Evolutionary conservation across 345 rosid species (phyloP).

Genomic region (Toxicodendron radicans): DNA sequence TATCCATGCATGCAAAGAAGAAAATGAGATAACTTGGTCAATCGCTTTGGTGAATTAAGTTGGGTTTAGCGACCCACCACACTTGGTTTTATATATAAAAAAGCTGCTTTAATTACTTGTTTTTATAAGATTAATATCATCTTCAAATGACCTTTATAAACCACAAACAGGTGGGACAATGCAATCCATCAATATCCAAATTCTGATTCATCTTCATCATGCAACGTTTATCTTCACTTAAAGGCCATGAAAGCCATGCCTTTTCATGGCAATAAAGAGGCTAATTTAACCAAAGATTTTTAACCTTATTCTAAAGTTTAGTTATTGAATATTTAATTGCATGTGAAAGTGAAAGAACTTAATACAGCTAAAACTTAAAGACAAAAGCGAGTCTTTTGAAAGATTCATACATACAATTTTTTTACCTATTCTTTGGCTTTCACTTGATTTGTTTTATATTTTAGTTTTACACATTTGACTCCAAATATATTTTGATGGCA

Average conservation of each 20-base stretch:
- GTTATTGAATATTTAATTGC: not conserved
- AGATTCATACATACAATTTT: too few species aligned
- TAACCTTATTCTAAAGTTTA: too few species aligned
- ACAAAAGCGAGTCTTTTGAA: not conserved
- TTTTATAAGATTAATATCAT: not conserved
- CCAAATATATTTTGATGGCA: not conserved
- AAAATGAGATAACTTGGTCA: too few species aligned
- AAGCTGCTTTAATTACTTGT: not conserved
- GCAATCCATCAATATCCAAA: not conserved
- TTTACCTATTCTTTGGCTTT: not conserved
- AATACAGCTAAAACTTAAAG: not conserved
- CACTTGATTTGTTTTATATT: too few species aligned
- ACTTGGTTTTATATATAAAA: not conserved
- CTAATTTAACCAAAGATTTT: not conserved
- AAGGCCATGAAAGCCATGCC: constrained; percentile 8
- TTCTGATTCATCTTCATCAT: not conserved
- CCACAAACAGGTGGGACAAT: not conserved
- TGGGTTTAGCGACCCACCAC: not conserved
- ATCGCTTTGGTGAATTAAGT: not conserved
- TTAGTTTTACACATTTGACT: not conserved
- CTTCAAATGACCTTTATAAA: not conserved
- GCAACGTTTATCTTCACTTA: not conserved
- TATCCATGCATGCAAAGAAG: too few species aligned
- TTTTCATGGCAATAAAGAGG: constrained; percentile 9
- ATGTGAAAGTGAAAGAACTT: not conserved